Evolutionary conservation across 306 rosid genomes (phyloP), one percentile per base, ranked within the genome.

Genomic region (Inga oerstediana): DNA sequence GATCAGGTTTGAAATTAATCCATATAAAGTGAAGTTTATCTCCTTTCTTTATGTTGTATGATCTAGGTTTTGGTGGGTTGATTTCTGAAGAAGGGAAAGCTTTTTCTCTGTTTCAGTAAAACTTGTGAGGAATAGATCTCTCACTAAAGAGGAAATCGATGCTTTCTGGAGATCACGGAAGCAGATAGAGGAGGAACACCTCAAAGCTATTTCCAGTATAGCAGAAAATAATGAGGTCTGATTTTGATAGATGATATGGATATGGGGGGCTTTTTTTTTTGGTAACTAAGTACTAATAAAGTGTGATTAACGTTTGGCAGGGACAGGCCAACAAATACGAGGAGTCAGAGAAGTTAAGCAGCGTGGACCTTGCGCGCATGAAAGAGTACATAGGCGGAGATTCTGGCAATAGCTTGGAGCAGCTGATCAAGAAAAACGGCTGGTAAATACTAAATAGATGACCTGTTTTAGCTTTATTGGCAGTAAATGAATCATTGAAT

Each of bases 151-250:
- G 8, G 95, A 91, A 56, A 89, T 91, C 32, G 85, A 86, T 7
- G 85, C 95, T 30, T 91, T 69, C 86, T 91, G 95, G 95, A 88
- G 20, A 85, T 78, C 90, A 45, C 87, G 81, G 84, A 88, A 89
- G 80, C 79, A 86, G 52, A 82, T 72, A 30, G 90, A 85, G 68
- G 93, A 89, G 65, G 89, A 93, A 86, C 97, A 90, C 79, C 87
- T 81, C 7, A 82, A 27, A 84, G 87, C 86, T 49, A 85, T 90
- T 84, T 78, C 90, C 11, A 67, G 34, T 51, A 51, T 78, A 22
- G 46, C 88, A 45, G 71, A 77, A 15, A 35, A 56, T 22, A 13
- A 8, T 58, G 87, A 91, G 93, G 97, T 92, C 24, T 68, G 8
- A 35, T 34, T 27, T 35, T 74, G 15, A 35, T 22, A 35, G 39